Percentiles rank a stretch among this genome's conserved stretches.
Conservation (phyloP, 2,329 filamentous ascomycete species). For the Diaporthe nobilis region DNA sequence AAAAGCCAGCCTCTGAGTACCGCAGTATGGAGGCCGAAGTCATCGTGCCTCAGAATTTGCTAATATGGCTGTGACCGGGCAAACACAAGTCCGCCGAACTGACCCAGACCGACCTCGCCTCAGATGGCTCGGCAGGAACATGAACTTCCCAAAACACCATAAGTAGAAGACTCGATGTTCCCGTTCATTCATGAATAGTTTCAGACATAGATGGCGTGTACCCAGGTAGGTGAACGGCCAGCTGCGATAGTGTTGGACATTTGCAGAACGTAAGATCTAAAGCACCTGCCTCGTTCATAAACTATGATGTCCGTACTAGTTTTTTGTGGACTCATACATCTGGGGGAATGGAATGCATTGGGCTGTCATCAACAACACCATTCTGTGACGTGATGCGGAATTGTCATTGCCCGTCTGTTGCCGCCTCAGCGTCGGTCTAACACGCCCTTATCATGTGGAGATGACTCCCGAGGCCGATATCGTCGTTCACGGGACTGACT, state of each 20-base stretch:
- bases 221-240: neutral
- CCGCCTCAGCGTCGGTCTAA: neutral
- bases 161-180: neutral
- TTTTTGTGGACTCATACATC: neutral
- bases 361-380: constrained; percentile 7
- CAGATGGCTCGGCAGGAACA: neutral
- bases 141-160: no score
- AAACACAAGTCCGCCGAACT: constrained; percentile 4
- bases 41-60: neutral
- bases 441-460: constrained; percentile 34
- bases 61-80: neutral
- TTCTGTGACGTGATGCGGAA: constrained; percentile 31
- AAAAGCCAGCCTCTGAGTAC: neutral
- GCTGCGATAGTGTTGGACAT: no score
- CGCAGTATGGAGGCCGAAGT: neutral
- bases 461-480: constrained; percentile 36
- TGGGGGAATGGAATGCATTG: neutral
- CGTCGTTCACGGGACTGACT: constrained; percentile 42
- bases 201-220: no score
- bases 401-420: constrained; percentile 38
- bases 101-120: neutral
- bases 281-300: neutral
- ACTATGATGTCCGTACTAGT: no score
- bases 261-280: no score
- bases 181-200: neutral